Evolutionary conservation across 805 yeast species (phyloP), one percentile per base, ranked within the genome.

Genomic region (Yamadazyma akitaensis): DNA sequence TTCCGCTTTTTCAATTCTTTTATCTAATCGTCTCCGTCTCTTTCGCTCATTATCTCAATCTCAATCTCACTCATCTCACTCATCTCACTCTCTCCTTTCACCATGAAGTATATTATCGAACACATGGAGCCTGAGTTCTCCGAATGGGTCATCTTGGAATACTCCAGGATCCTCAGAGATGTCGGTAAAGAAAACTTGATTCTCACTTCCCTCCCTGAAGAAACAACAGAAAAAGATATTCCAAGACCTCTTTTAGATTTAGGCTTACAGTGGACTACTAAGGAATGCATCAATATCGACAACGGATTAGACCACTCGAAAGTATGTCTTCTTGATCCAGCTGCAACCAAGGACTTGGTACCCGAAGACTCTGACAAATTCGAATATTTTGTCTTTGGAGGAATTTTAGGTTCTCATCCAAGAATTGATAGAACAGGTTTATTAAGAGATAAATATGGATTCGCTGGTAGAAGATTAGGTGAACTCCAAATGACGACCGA

Each of bases 41-140:
- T 2, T 28, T 25, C 36, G 3, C 31, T 5, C 2, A 30, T 13
- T 8, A 18, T 32, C 28, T 19, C 37, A 33, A 3, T n/a, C 35
- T 32, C 35, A 32, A 26, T 26, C 30, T 26, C 30, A 26, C n/a
- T 28, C n/a, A 28, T 28, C 32, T 28, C 32, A 28, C 24, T 28
- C 32, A 12, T 13, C n/a, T 13, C 32, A 16, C 24, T 21, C 24
- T 9, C 18, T 8, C 30, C 18, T 19, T 6, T 31, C 36, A 16
- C 32, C 36, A 88, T 88, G 96, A 89, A 88, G 67, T 92, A 90
- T 74, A 81, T 94, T 44, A 90, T 92, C 43, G 99, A 92, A 66
- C 99, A 92, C 63, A 92, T 92, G 97, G 99, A 92, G 66, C 86
- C 82, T 50, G 98, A 96, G 1, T 89, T 92, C 76, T 88, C 96